Evolutionary conservation across 306 rosid genomes (phyloP).

Genomic region (Parietaria judaica): DNA sequence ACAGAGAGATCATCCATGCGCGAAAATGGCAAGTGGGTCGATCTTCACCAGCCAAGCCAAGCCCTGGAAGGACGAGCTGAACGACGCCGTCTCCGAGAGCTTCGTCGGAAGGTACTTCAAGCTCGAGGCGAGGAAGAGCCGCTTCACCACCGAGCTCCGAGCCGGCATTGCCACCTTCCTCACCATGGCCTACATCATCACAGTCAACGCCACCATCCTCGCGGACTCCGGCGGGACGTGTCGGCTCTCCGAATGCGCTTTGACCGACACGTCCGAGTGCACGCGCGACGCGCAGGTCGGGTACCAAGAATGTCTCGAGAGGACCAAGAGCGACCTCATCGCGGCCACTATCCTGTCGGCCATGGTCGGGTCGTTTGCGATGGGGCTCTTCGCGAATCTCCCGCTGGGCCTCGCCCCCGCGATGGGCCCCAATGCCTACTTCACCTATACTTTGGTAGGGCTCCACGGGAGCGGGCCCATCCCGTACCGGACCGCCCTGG

Average conservation of each 20-base stretch:
- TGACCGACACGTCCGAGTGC: slow-evolving; percentile 43
- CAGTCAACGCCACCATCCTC: slow-evolving; percentile 82
- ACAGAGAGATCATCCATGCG: slow-evolving; percentile 44
- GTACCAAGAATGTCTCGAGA: slow-evolving; percentile 55
- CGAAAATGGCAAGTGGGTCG: slow-evolving; percentile 21
- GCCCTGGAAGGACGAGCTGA: slow-evolving; percentile 47
- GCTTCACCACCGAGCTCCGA: slow-evolving; percentile 61
- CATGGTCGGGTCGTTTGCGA: slow-evolving; percentile 56
- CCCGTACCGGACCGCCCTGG: slow-evolving; percentile 59
- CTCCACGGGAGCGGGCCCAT: slow-evolving; percentile 69
- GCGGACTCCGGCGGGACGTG: slow-evolving; percentile 73
- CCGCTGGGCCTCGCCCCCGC: slow-evolving; percentile 89
- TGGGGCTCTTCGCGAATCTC: slow-evolving; percentile 77
- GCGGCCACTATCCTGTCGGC: slow-evolving; percentile 72
- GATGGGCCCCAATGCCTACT: slow-evolving; percentile 87
- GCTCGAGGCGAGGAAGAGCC: slow-evolving; percentile 53
- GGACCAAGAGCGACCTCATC: slow-evolving; percentile 60
- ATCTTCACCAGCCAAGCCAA: slow-evolving; percentile 14
- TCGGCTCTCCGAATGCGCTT: slow-evolving; percentile 51
- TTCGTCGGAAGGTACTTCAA: slow-evolving; percentile 61
- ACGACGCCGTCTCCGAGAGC: slow-evolving; percentile 41
- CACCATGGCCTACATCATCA: slow-evolving; percentile 93
- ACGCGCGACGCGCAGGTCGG: slow-evolving; percentile 44
- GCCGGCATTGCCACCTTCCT: slow-evolving; percentile 84
- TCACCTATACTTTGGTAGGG: slow-evolving; percentile 77